phyloP scores from a whole-genome alignment of 2,329 filamentous ascomycete genomes.

The Penicillium sp. region DNA sequence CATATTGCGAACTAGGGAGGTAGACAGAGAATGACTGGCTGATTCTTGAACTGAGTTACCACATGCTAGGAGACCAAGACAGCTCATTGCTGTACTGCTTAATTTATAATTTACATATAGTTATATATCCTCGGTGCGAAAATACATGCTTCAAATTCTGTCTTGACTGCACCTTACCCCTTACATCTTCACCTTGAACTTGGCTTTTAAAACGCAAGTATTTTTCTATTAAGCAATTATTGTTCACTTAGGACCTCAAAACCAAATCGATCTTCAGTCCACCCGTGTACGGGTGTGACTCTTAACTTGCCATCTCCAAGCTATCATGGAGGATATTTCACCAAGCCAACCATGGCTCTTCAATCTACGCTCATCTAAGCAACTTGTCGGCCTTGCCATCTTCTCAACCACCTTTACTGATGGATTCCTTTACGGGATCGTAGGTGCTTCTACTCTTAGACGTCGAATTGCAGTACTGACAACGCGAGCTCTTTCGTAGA shows the following conservation, averaged over 20 bases:
- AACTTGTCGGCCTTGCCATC: constrained; percentile 1
- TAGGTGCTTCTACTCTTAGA: neutral
- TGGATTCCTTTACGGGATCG: constrained; percentile 7
- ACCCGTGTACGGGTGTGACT: too few species aligned
- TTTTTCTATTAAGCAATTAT: neutral
- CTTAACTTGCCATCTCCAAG: neutral
- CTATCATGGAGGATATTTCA: neutral
- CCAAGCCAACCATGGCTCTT: neutral
- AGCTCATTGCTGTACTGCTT: neutral
- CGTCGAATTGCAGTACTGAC: neutral
- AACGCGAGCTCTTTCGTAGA: neutral
- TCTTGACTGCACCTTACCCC: neutral
- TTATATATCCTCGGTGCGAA: neutral
- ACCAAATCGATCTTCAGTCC: neutral
- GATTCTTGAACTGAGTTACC: neutral
- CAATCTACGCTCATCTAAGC: constrained; percentile 3
- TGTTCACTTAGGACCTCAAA: too few species aligned
- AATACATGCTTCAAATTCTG: neutral
- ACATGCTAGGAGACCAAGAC: neutral
- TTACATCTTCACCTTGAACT: neutral
- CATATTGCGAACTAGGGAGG: neutral
- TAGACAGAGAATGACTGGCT: neutral
- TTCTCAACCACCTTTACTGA: constrained; percentile 6
- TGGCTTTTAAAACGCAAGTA: neutral
- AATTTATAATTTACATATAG: neutral